Base-by-base conservation (phyloP, 352 stramenopile species). In the Pseudoperonospora humuli region DNA sequence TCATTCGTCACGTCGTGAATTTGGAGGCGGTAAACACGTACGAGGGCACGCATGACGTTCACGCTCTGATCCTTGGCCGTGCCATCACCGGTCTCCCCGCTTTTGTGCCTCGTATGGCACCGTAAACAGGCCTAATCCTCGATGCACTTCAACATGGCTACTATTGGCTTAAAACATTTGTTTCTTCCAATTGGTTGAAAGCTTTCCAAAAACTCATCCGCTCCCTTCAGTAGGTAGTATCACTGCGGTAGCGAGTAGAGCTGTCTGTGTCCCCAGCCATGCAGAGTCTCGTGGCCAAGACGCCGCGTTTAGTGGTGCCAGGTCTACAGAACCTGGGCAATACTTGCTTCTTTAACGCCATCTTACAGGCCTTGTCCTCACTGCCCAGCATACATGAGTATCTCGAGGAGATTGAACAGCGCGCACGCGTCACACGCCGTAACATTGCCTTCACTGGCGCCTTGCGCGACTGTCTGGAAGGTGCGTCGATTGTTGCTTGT, bases 21-120 rank as follows among this genome's bases (percentile, higher is more conserved):
- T 71, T 99, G 29, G 96, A 99, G 67, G 93, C 95, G 15, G 96
- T 99, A 24, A 99, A 98, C 75, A 99, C 96, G 14, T 99, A 99
- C 72, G 96, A 99, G 70, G 96, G 96, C 37, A 99, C 96, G 18
- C 95, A 98, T 63, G 96, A 99, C 64, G 79, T 99, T 25, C 96
- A 99, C 65, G 95, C 95, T 27, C 75, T 99, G n/a, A 98, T 99
- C 57, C 75, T 99, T 5, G 96, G 96, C 17, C 76, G 94, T 14
- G 93, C 92, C 38, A 98, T 98, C 68, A 98, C 95, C 8, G 95
- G 90, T 14, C 92, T 98, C 39, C 83, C 90, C 17, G 68, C 90
- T 6, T 98, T 99, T 68, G 89, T 97, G 21, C 93, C 93, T 43
- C 76, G 74, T 42, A 70, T 72, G 58, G 75, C 78, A 43, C 70